A percentile compares a stretch with the other conserved stretches of the same genome.
phyloP scores from a whole-genome alignment of 345 rosid species.

The Ceriops decandra region DNA sequence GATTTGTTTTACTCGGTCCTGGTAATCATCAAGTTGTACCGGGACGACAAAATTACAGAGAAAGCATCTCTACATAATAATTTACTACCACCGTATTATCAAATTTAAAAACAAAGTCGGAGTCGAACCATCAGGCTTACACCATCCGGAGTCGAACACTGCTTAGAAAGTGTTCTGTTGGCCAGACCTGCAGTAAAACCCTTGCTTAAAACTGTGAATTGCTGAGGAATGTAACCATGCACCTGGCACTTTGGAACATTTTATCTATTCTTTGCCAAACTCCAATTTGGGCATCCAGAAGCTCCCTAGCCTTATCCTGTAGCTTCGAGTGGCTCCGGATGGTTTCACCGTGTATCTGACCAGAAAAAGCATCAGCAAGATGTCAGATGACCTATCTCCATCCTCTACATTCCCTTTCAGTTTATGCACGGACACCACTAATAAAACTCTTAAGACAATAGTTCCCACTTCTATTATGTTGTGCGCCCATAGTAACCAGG shows the following conservation, averaged over 20 bases:
- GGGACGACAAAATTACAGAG: no score
- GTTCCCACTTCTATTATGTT: no score
- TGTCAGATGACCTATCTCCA: conserved; percentile 1
- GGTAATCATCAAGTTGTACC: no score
- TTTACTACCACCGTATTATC: no score
- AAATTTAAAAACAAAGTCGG: no score
- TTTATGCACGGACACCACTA: neutral
- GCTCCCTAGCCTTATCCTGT: conserved; percentile 68
- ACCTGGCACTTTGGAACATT: conserved; percentile 81
- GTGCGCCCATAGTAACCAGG: no score
- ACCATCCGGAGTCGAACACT: no score
- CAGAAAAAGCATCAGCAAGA: conserved; percentile 10
- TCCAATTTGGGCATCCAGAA: conserved; percentile 59
- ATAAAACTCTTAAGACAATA: neutral
- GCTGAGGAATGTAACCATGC: conserved; percentile 87
- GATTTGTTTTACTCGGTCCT: no score
- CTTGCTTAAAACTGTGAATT: conserved; percentile 66
- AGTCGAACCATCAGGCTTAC: no score
- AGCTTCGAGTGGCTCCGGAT: conserved; percentile 55
- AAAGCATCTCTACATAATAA: no score
- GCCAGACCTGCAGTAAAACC: neutral
- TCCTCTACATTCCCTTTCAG: neutral
- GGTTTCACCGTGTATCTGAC: conserved; percentile 89
- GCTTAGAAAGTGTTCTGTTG: neutral
- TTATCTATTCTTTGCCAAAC: conserved; percentile 87